Conservation (phyloP, 2,329 filamentous ascomycete species). For the Aspergillus floridensis region DNA sequence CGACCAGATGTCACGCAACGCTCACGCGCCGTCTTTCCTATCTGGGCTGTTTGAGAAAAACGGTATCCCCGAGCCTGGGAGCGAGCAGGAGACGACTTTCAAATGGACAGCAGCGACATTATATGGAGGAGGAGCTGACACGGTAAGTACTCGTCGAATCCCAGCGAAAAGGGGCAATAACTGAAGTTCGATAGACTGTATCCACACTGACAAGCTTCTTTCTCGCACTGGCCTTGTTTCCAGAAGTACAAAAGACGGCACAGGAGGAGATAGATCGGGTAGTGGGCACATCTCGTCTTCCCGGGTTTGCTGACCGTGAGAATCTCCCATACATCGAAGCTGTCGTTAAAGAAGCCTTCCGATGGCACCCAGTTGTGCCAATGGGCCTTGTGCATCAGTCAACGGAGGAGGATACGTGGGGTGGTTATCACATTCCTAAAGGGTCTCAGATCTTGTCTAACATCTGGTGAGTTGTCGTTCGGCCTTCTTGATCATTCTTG, state of each 20-base stretch:
- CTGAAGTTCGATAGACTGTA: background rate
- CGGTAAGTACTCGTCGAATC: conserved; percentile 23
- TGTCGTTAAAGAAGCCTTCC: conserved; percentile 35
- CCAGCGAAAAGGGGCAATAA: background rate
- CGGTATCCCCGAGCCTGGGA: conserved; percentile 3
- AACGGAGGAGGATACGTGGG: conserved; percentile 24
- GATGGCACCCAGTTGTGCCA: conserved; percentile 33
- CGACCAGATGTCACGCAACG: conserved; percentile 12
- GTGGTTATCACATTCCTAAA: conserved; percentile 25
- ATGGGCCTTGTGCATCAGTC: conserved; percentile 30
- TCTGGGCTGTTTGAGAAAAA: conserved; percentile 15
- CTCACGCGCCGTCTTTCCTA: conserved; percentile 17
- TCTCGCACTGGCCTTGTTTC: conserved; percentile 8
- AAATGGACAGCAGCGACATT: conserved; percentile 46
- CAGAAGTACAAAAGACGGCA: conserved; percentile 7
- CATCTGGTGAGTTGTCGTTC: background rate
- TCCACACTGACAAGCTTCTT: conserved; percentile 6
- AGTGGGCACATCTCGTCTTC: conserved; percentile 4
- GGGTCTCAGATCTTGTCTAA: conserved; percentile 2
- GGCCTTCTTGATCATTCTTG: background rate
- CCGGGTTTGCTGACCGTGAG: conserved; percentile 1
- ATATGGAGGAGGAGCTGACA: conserved; percentile 45
- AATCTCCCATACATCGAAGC: conserved; percentile 32
- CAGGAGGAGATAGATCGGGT: conserved; percentile 13
- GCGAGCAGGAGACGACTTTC: conserved; percentile 31